Base-by-base conservation (phyloP, 176 grass and related monocot genomes). In the Areca catechu region DNA sequence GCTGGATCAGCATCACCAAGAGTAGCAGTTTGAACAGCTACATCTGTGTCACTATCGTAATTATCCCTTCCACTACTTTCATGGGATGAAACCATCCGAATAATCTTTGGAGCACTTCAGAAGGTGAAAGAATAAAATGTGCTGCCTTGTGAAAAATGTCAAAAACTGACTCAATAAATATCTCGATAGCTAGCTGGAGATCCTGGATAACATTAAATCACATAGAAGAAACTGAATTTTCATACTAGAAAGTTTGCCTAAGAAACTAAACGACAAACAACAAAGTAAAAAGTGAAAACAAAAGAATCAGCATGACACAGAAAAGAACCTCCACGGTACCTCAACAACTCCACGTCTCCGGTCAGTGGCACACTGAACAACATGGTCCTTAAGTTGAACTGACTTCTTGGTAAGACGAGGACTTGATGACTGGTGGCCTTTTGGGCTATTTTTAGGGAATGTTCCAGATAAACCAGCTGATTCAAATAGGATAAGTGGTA, bases 301-400 rank as follows among this genome's bases (percentile, higher is more conserved):
- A 43, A 43, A 43, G 34, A 43, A 43, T 43, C 9, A 43, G 34
- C 7, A 43, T 12, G 34, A 43, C 34, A 43, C 34, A 43, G 34
- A 43, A 43, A 29, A 43, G 18, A 75, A 43, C 2, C 1, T 48
- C 15, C 63, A 52, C 19, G 76, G 14, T 84, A 90, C 91, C 92
- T 97, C 92, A 72, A 97, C 69, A 71, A 97, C 83, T 53, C 92
- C 92, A 56, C 92, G 92, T 51, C 86, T 90, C 63, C 86, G 84
- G 72, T 97, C 92, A 17, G 86, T 91, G 0, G 92, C 68, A 7
- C 60, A 63, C 50, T 95, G 82, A 65, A 86, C 74, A 71, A 89
- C 80, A 73, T 86, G 86, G 57, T 97, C 86, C 72, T 83, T 97
- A 34, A 81, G 66, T 23, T 84, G 75, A 79, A 74, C 34, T 20